Conservation (phyloP, 2,329 filamentous ascomycete genomes). For the Fusarium albosuccineum region DNA sequence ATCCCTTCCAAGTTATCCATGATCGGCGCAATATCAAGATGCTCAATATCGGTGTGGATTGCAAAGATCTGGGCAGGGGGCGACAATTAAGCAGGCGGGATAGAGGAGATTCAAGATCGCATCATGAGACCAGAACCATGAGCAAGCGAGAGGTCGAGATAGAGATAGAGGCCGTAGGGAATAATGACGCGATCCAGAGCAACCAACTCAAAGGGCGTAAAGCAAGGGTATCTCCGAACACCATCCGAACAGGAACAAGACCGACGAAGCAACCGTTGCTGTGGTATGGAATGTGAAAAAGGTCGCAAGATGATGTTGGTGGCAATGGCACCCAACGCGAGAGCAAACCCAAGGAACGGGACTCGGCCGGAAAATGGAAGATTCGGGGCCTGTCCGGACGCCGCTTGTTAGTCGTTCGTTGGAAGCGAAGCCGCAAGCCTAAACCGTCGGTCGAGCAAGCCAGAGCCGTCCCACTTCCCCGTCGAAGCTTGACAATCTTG, state of each 20-base stretch:
- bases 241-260: conserved; percentile 13
- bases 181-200: not conserved
- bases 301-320: conserved; percentile 32
- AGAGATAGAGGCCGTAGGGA: too few species aligned
- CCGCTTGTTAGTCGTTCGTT: conserved; percentile 1
- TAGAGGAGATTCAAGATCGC: conserved; percentile 38
- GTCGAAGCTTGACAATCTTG: conserved; percentile 9
- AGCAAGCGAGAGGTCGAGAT: conserved; percentile 15
- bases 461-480: conserved; percentile 10
- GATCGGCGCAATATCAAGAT: conserved; percentile 20
- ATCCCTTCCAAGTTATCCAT: conserved; percentile 61
- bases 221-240: conserved; percentile 8
- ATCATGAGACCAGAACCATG: conserved; percentile 42
- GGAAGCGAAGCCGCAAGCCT: too few species aligned
- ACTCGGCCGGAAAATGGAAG: conserved; percentile 40
- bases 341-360: conserved; percentile 36
- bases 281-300: conserved; percentile 17
- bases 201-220: conserved; percentile 15
- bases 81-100: conserved; percentile 4
- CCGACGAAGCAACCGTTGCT: conserved; percentile 16
- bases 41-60: not conserved
- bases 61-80: conserved; percentile 5
- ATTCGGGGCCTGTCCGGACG: conserved; percentile 35
- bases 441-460: not conserved
- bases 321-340: conserved; percentile 11